phyloP scores from a whole-genome alignment of 2,329 filamentous ascomycete genomes.

The Gaeumannomyces tritici region DNA sequence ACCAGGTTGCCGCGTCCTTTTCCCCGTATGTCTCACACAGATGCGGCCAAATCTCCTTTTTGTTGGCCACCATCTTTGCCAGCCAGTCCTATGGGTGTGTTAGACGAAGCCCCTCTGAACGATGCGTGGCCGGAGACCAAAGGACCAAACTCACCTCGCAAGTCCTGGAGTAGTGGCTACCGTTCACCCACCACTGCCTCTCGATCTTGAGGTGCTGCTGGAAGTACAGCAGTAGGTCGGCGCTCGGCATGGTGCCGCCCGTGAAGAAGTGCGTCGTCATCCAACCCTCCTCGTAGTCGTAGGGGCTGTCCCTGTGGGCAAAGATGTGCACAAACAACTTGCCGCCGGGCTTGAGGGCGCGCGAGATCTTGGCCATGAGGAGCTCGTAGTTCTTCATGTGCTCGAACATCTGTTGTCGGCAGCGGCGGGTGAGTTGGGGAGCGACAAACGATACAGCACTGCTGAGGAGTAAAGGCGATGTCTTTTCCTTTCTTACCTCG shows the following conservation, averaged over 20 bases:
- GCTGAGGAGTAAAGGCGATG: neutral
- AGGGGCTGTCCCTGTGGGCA: slow-evolving; percentile 52
- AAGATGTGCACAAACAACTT: slow-evolving; percentile 65
- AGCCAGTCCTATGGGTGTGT: slow-evolving; percentile 44
- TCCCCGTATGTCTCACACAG: slow-evolving; percentile 56
- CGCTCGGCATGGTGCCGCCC: slow-evolving; percentile 61
- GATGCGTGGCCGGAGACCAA: neutral
- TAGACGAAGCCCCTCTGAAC: neutral
- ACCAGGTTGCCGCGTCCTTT: slow-evolving; percentile 51
- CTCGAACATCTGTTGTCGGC: slow-evolving; percentile 48
- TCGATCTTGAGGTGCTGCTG: slow-evolving; percentile 50
- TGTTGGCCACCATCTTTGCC: slow-evolving; percentile 46
- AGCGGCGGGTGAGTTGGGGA: neutral
- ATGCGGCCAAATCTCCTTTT: slow-evolving; percentile 52
- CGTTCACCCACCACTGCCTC: slow-evolving; percentile 63
- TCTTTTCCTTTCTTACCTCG: slow-evolving; percentile 26
- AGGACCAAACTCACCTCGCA: slow-evolving; percentile 43
- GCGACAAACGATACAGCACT: no score
- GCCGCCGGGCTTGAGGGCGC: slow-evolving; percentile 49
- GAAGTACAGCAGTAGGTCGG: slow-evolving; percentile 58
- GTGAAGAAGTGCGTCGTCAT: slow-evolving; percentile 69
- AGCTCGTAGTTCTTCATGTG: slow-evolving; percentile 70
- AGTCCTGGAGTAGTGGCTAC: slow-evolving; percentile 58
- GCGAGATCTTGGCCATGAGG: slow-evolving; percentile 52
- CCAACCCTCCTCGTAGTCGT: slow-evolving; percentile 64